Conservation (phyloP, 176 grass and related monocot species). For the Paspalum vaginatum region DNA sequence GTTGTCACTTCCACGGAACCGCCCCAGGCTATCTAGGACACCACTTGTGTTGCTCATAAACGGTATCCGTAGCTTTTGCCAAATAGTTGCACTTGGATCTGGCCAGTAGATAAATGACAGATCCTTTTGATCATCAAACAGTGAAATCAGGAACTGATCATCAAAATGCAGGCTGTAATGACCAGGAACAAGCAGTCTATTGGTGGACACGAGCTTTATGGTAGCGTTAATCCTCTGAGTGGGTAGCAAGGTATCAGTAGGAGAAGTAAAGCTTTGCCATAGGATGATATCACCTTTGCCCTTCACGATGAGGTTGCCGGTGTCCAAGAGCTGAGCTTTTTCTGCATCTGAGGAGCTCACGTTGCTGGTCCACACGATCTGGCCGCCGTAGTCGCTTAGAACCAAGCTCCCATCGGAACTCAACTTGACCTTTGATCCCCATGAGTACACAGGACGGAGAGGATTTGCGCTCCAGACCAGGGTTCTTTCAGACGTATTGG, state of each 20-base stretch:
- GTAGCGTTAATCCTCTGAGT: constrained; percentile 34
- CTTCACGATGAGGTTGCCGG: constrained; percentile 42
- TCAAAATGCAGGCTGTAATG: constrained; percentile 49
- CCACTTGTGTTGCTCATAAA: constrained; percentile 24
- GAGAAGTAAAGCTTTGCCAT: constrained; percentile 54
- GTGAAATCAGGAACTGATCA: constrained; percentile 36
- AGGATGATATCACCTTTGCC: constrained; percentile 15
- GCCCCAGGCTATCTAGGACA: constrained; percentile 19
- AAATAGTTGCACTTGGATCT: not conserved
- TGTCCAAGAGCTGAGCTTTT: constrained; percentile 31
- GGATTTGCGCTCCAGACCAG: constrained; percentile 40
- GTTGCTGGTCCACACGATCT: constrained; percentile 41
- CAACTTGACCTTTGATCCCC: constrained; percentile 38
- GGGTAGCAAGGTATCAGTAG: constrained; percentile 54
- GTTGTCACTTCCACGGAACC: constrained; percentile 40
- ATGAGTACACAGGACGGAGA: constrained; percentile 39
- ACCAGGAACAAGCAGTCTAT: constrained; percentile 42
- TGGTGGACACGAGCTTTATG: constrained; percentile 33
- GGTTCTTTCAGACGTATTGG: not conserved
- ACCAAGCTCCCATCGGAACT: constrained; percentile 29
- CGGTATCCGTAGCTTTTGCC: constrained; percentile 20
- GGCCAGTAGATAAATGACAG: constrained; percentile 55
- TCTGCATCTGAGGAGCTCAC: not conserved
- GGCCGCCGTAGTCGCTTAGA: constrained; percentile 21
- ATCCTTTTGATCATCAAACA: constrained; percentile 43